Evolutionary conservation across 192 early-diverging fungal species (phyloP).

Genomic region (Geranomyces michiganensis): DNA sequence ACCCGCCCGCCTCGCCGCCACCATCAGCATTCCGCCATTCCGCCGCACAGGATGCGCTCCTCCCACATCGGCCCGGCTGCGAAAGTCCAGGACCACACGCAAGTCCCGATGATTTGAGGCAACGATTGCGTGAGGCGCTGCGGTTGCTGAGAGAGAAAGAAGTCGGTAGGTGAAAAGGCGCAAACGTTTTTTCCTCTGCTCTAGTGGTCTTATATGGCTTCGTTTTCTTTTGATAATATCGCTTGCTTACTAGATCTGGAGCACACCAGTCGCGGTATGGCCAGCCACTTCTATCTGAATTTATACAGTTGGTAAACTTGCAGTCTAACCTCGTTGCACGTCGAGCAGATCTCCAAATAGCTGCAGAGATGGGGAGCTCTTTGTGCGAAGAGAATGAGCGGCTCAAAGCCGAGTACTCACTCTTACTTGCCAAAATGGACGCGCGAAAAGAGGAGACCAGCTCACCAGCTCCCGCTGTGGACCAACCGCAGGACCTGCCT

Average conservation of each 20-base stretch:
- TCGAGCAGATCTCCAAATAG: conserved; percentile 22
- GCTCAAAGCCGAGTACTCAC: conserved; percentile 1
- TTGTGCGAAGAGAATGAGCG: conserved; percentile 26
- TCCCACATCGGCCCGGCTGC: background rate
- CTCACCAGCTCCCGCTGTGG: background rate
- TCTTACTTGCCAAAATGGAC: conserved; percentile 7
- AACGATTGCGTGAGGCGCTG: background rate
- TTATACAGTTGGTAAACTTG: no score
- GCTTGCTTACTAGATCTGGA: background rate
- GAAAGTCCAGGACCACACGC: background rate
- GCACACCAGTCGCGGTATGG: background rate
- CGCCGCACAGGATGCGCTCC: no score
- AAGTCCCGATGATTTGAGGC: background rate
- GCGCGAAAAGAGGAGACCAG: no score
- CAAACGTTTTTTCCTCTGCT: no score
- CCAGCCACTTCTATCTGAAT: no score
- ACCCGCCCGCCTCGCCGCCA: no score
- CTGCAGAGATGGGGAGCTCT: conserved; percentile 20
- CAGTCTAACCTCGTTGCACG: no score
- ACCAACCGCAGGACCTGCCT: background rate
- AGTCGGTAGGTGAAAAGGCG: background rate
- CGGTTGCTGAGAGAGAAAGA: conserved; percentile 3
- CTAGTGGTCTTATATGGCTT: no score
- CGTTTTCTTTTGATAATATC: no score
- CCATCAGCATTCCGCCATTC: no score